phyloP scores from a whole-genome alignment of 345 rosid species.

The Populus simonii region DNA sequence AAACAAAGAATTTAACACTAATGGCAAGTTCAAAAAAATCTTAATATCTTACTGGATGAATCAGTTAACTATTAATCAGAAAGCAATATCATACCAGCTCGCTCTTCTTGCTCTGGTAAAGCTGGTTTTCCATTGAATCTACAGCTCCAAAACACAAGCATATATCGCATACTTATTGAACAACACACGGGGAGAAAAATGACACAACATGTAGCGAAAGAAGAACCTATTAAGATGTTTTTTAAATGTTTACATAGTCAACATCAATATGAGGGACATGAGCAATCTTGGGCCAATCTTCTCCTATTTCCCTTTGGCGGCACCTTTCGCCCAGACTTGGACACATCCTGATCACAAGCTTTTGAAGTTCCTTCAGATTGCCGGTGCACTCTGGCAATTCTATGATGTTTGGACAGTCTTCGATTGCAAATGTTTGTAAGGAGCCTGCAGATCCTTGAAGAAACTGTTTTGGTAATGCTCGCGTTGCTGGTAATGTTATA shows the following conservation, averaged over 20 bases:
- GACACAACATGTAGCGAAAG: no score
- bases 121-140: no score
- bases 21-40: no score
- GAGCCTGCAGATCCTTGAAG: constrained; percentile 16
- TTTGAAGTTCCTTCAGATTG: background rate
- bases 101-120: no score
- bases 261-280: background rate
- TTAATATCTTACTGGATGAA: no score
- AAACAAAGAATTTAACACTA: no score
- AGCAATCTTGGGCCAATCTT: background rate
- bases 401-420: constrained; percentile 19
- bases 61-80: no score
- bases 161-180: background rate
- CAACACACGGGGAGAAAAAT: no score
- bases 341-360: background rate
- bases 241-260: no score
- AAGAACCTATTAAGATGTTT: no score
- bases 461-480: constrained; percentile 19
- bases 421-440: background rate
- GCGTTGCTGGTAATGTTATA: constrained; percentile 8
- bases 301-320: background rate
- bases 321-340: background rate
- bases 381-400: constrained; percentile 12
- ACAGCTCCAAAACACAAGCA: no score
- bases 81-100: no score